These are phyloP conservation scores for Rhizopus delemar DNA, from an alignment of 371 early-diverging fungal genomes.

Conservation along the genomic window DNA sequence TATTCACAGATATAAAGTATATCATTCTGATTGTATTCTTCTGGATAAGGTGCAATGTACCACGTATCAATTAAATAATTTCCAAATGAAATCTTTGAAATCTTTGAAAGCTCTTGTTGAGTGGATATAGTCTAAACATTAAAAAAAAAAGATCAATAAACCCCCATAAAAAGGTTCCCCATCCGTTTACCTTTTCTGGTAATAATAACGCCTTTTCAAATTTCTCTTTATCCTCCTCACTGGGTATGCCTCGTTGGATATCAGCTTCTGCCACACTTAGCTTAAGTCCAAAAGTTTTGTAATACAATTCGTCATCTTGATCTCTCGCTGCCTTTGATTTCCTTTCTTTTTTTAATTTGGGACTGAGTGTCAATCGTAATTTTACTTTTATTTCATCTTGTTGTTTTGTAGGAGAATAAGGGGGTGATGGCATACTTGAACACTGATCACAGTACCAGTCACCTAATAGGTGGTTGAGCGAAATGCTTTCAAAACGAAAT, in stretches of 20 bases:
- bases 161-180: too few relatives aligned
- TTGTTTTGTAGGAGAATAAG: neutral
- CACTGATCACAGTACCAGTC: slow-evolving; percentile 45
- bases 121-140: too few relatives aligned
- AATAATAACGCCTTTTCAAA: slow-evolving; percentile 48
- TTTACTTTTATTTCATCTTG: slow-evolving; percentile 6
- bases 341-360: slow-evolving; percentile 8
- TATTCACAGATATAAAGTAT: slow-evolving; percentile 93
- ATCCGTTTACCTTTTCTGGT: slow-evolving; percentile 35
- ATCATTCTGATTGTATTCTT: slow-evolving; percentile 79
- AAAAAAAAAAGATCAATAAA: too few relatives aligned
- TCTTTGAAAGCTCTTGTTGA: slow-evolving; percentile 20
- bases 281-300: slow-evolving; percentile 57
- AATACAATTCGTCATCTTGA: slow-evolving; percentile 28
- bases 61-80: slow-evolving; percentile 88
- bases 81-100: slow-evolving; percentile 57
- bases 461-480: slow-evolving; percentile 12
- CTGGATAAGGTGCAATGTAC: slow-evolving; percentile 99
- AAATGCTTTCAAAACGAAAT: neutral
- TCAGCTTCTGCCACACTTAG: slow-evolving; percentile 58
- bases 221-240: slow-evolving; percentile 43
- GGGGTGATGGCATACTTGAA: slow-evolving; percentile 34
- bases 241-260: slow-evolving; percentile 54
- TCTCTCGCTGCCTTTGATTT: neutral
- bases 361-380: slow-evolving; percentile 19